phyloP scores from a whole-genome alignment of 202 grass and related monocot genomes.

The Panicum virgatum region DNA sequence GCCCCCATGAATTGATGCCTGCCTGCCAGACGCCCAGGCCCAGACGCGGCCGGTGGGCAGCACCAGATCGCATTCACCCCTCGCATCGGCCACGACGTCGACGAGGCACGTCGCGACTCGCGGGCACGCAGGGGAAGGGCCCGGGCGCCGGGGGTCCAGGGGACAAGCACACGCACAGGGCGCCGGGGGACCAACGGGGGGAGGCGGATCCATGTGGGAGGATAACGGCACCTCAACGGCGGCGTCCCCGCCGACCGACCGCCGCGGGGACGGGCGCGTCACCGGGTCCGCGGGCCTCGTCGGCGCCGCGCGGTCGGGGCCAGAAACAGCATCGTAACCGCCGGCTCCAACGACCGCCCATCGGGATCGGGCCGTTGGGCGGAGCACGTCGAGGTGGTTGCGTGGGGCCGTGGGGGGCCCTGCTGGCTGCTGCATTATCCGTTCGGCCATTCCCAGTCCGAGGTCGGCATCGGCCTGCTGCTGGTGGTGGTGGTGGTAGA shows the following conservation, averaged over 20 bases:
- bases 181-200: not conserved
- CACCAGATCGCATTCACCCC: not conserved
- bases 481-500: not conserved
- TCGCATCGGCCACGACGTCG: not conserved
- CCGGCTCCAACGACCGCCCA: conserved; percentile 14
- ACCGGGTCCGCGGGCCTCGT: not conserved
- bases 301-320: conserved; percentile 24
- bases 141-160: not conserved
- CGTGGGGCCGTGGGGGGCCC: not conserved
- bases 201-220: conserved; percentile 15
- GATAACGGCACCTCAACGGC: conserved; percentile 10
- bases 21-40: not conserved
- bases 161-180: conserved; percentile 5
- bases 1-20: not conserved
- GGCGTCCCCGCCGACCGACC: not conserved
- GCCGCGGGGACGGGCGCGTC: not conserved
- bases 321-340: conserved; percentile 39
- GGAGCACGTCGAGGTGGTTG: conserved; percentile 1
- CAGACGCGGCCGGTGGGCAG: not conserved
- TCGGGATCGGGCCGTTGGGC: not conserved
- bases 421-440: not conserved
- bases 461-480: not conserved
- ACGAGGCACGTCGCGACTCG: not conserved
- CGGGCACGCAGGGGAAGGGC: not conserved
- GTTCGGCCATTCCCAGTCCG: not conserved